These are phyloP conservation scores for Ceratocystis smalleyi DNA, from an alignment of 2,329 filamentous ascomycete genomes.

Conservation along the genomic window DNA sequence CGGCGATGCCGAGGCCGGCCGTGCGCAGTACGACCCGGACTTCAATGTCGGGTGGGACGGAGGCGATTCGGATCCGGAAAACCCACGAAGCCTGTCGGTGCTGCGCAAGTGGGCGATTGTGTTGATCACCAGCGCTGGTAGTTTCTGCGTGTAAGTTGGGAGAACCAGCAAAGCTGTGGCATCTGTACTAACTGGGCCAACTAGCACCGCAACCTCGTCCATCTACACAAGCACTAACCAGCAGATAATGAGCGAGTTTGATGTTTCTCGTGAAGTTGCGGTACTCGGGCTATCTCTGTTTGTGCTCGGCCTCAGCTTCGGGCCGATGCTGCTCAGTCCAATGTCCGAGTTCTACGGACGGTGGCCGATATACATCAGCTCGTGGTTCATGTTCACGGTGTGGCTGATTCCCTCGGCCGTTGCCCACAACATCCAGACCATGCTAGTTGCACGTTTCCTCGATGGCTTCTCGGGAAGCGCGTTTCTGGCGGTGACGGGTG, in stretches of 20 bases:
- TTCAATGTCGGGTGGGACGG: conserved; percentile 65
- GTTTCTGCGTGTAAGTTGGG: conserved; percentile 63
- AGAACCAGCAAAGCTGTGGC: not conserved
- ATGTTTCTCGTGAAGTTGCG: conserved; percentile 53
- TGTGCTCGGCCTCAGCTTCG: conserved; percentile 56
- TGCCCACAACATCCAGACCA: conserved; percentile 64
- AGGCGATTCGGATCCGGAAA: conserved; percentile 53
- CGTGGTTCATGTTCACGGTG: conserved; percentile 59
- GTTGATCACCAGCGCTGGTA: conserved; percentile 54
- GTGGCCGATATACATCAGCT: conserved; percentile 61
- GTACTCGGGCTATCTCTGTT: conserved; percentile 71
- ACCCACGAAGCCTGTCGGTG: conserved; percentile 52
- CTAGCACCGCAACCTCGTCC: conserved; percentile 68
- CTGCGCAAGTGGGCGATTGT: conserved; percentile 68
- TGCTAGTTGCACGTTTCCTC: conserved; percentile 65
- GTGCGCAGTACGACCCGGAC: not conserved
- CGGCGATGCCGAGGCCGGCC: conserved; percentile 14
- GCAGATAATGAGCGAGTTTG: conserved; percentile 62
- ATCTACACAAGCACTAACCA: conserved; percentile 73
- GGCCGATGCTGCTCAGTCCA: conserved; percentile 47
- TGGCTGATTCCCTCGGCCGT: conserved; percentile 72
- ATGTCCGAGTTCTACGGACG: conserved; percentile 69
- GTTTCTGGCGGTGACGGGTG: conserved; percentile 61
- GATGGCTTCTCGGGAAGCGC: conserved; percentile 55
- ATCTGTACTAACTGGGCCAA: conserved; percentile 15